phyloP scores from a whole-genome alignment of 2,329 filamentous ascomycete species.

The Exophiala viscosa region DNA sequence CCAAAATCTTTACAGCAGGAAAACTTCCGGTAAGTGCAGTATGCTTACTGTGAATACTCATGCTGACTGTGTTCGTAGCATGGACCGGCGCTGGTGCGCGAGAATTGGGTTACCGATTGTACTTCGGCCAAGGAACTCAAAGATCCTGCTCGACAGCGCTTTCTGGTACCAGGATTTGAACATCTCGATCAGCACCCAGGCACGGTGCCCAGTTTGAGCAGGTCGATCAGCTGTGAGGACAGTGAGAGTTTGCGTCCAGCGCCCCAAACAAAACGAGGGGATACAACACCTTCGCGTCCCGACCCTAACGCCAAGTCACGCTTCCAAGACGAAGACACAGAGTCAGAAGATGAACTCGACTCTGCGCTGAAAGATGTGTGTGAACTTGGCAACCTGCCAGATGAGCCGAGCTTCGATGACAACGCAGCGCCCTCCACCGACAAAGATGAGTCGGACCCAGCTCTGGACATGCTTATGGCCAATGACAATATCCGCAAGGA shows the following conservation, averaged over 20 bases:
- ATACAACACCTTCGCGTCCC: background rate
- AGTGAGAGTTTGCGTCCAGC: background rate
- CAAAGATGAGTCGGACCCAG: conserved; percentile 1
- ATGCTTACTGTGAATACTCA: background rate
- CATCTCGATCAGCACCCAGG: background rate
- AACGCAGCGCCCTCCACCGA: background rate
- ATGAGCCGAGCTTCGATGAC: conserved; percentile 4
- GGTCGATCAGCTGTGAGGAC: background rate
- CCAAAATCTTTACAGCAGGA: conserved; percentile 9
- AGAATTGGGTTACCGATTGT: conserved; percentile 67
- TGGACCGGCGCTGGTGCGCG: conserved; percentile 50
- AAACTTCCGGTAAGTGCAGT: conserved; percentile 41
- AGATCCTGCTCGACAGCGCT: conserved; percentile 58
- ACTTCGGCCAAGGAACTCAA: conserved; percentile 57
- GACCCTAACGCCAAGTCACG: background rate
- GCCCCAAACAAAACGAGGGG: background rate
- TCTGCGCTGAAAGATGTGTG: conserved; percentile 27
- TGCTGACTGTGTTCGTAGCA: conserved; percentile 5
- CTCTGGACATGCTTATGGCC: background rate
- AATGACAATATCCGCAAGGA: conserved; percentile 7
- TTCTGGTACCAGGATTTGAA: conserved; percentile 44
- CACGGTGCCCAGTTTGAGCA: background rate
- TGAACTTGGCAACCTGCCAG: background rate
- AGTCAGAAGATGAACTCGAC: conserved; percentile 30
- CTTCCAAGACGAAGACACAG: conserved; percentile 39